A percentile compares a stretch with the other conserved stretches of the same genome.
These are phyloP conservation scores for Gloeostereum incarnatum DNA, from an alignment of 768 basidiomycete genomes.

Conservation along the genomic window DNA sequence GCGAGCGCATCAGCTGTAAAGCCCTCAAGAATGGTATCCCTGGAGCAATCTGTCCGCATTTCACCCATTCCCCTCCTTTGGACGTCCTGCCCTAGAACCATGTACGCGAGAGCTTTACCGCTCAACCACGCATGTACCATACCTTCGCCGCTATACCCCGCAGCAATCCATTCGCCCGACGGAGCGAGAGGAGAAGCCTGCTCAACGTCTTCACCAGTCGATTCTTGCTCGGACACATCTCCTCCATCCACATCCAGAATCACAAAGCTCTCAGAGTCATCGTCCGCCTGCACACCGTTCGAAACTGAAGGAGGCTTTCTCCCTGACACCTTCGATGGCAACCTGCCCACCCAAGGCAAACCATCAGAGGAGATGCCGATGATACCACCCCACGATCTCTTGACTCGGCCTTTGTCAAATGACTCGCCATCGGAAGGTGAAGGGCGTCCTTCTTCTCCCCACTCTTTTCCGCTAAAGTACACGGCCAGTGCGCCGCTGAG, in stretches of 20 bases:
- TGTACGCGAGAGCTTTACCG: conserved; percentile 46
- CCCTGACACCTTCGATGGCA: conserved; percentile 40
- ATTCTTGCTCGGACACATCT: neutral
- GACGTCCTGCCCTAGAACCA: conserved; percentile 39
- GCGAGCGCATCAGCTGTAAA: conserved; percentile 10
- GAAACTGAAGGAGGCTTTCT: conserved; percentile 18
- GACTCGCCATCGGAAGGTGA: conserved; percentile 12
- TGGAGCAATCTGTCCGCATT: conserved; percentile 6
- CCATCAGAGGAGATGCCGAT: conserved; percentile 52
- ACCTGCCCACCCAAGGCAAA: conserved; percentile 62
- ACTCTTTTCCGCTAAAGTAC: conserved; percentile 45
- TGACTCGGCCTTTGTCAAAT: conserved; percentile 38
- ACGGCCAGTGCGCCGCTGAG: conserved; percentile 40
- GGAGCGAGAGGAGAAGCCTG: conserved; percentile 13
- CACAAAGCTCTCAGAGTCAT: neutral
- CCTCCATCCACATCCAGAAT: neutral
- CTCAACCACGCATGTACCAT: conserved; percentile 67
- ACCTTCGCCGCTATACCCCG: conserved; percentile 65
- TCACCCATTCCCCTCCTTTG: conserved; percentile 12
- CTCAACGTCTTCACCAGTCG: neutral
- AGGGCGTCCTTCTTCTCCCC: conserved; percentile 14
- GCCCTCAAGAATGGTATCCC: neutral
- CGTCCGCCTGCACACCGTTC: neutral
- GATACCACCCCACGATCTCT: conserved; percentile 56
- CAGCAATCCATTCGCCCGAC: conserved; percentile 64